phyloP scores from a whole-genome alignment of 495 filamentous ascomycete species.

The Aspergillus olivimuriae region DNA sequence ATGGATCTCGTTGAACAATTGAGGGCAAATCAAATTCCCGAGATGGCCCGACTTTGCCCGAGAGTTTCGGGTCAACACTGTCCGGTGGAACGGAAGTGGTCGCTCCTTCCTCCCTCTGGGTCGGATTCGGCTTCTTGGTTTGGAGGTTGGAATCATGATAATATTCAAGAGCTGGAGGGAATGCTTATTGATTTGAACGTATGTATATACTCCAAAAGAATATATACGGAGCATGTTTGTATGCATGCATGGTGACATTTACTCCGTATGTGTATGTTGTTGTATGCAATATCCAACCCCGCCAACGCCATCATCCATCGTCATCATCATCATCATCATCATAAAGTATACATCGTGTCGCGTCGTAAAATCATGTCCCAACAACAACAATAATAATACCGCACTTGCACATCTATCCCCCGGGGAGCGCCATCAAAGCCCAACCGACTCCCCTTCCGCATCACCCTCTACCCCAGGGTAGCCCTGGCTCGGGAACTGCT shows the following conservation, averaged over 20 bases:
- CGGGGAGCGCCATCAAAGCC: conserved; percentile 4
- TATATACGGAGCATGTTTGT: no score
- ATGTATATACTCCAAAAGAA: no score
- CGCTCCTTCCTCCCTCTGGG: background rate
- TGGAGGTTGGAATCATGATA: no score
- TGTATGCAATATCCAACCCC: conserved; percentile 1
- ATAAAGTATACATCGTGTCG: background rate
- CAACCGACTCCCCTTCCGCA: conserved; percentile 7
- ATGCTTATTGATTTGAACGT: no score
- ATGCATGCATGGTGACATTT: no score
- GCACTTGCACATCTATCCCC: no score
- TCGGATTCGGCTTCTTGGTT: no score
- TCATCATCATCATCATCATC: background rate
- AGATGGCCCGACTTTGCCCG: conserved; percentile 26
- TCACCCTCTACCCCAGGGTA: conserved; percentile 19
- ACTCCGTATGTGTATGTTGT: background rate
- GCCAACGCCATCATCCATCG: no score
- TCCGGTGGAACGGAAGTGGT: conserved; percentile 9
- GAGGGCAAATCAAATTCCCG: conserved; percentile 19
- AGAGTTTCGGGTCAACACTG: conserved; percentile 6
- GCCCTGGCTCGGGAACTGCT: conserved; percentile 21
- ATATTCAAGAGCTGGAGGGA: no score
- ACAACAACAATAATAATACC: no score
- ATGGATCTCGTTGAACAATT: background rate
- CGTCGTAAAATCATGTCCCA: no score